Percentiles rank a stretch among this genome's conserved stretches.
phyloP scores from a whole-genome alignment of 768 basidiomycete species.

The Dictyophora rubrovolvata region DNA sequence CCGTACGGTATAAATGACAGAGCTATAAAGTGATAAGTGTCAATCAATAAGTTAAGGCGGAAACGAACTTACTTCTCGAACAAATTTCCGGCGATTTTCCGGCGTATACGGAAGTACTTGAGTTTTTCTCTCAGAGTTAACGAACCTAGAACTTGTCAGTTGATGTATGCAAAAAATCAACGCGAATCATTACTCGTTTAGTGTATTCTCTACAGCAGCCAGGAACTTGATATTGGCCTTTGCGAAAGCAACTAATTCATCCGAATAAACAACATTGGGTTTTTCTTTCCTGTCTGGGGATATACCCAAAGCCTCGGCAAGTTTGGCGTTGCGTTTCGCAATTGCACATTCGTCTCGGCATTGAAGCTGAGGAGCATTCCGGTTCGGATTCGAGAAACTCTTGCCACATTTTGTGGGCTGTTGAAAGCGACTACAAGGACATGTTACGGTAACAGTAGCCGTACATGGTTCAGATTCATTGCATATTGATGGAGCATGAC shows the following conservation, averaged over 20 bases:
- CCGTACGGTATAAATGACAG: slow-evolving; percentile 65
- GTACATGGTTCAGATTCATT: slow-evolving; percentile 72
- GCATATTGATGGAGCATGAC: slow-evolving; percentile 86
- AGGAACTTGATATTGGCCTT: slow-evolving; percentile 58
- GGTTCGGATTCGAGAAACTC: slow-evolving; percentile 34
- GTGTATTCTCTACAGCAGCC: slow-evolving; percentile 64
- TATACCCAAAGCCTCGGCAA: slow-evolving; percentile 92
- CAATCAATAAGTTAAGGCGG: not conserved
- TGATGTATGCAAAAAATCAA: slow-evolving; percentile 9
- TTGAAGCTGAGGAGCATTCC: slow-evolving; percentile 39
- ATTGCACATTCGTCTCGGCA: slow-evolving; percentile 79
- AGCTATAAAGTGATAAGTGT: not conserved
- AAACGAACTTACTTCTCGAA: slow-evolving; percentile 48
- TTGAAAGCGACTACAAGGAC: slow-evolving; percentile 75
- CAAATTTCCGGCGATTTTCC: slow-evolving; percentile 70
- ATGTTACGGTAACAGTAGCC: slow-evolving; percentile 53
- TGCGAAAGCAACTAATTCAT: slow-evolving; percentile 55
- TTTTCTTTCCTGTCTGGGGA: slow-evolving; percentile 34
- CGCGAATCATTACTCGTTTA: slow-evolving; percentile 50
- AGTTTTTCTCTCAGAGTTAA: slow-evolving; percentile 51
- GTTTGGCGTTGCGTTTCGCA: slow-evolving; percentile 74
- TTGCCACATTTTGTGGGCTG: slow-evolving; percentile 68
- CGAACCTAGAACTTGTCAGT: slow-evolving; percentile 37
- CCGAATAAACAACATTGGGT: slow-evolving; percentile 41
- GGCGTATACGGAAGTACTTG: slow-evolving; percentile 79